A percentile compares a stretch with the other conserved stretches of the same genome.
Evolutionary conservation across 768 basidiomycete species (phyloP).

Genomic region (Omphalotus guepiniiformis): DNA sequence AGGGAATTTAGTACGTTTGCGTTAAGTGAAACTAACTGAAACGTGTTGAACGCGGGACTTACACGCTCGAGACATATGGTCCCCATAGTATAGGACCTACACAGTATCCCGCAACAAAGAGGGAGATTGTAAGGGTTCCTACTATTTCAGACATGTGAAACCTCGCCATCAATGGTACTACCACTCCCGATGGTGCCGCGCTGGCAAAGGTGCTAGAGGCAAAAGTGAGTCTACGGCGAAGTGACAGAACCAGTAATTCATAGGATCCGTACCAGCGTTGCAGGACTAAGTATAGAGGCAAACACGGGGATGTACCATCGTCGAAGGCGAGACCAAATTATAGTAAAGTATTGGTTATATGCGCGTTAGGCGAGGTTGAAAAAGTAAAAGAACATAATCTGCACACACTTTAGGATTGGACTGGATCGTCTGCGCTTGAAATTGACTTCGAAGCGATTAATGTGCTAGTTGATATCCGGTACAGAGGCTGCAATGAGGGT

Average conservation of each 20-base stretch:
- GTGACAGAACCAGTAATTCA: background rate
- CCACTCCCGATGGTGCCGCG: conserved; percentile 50
- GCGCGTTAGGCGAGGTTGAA: background rate
- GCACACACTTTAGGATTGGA: conserved; percentile 42
- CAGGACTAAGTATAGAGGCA: conserved; percentile 47
- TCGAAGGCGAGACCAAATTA: conserved; percentile 44
- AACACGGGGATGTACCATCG: conserved; percentile 49
- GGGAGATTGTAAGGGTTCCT: conserved; percentile 49
- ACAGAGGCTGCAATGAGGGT: too few relatives aligned
- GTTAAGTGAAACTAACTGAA: background rate
- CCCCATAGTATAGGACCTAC: conserved; percentile 55
- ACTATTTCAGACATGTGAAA: conserved; percentile 50
- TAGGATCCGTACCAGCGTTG: conserved; percentile 44
- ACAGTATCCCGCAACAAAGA: conserved; percentile 65
- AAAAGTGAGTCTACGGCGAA: background rate
- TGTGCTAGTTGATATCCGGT: too few relatives aligned
- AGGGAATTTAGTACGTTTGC: background rate
- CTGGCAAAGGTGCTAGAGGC: conserved; percentile 50
- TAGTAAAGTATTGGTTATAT: conserved; percentile 15
- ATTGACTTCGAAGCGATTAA: conserved; percentile 29
- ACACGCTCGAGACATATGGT: conserved; percentile 37
- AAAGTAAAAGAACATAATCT: background rate
- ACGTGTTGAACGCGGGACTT: background rate
- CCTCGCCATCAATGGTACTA: conserved; percentile 36
- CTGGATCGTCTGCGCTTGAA: conserved; percentile 37